Conservation (phyloP, 2,329 filamentous ascomycete genomes). For the Pseudocercospora musae region DNA sequence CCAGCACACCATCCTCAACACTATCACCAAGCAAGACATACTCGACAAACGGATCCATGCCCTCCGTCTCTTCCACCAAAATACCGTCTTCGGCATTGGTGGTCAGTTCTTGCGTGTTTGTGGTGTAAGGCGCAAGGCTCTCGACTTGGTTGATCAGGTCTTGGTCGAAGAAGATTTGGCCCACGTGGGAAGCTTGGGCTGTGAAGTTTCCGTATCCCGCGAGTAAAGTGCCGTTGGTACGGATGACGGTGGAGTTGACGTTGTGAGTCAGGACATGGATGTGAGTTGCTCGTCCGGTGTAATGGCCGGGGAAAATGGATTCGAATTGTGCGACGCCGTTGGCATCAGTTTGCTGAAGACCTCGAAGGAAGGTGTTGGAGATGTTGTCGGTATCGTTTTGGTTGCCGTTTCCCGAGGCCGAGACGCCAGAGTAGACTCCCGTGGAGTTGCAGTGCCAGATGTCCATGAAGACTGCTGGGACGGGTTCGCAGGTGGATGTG, state of each 20-base stretch:
- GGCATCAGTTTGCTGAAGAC: slow-evolving; percentile 40
- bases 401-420: slow-evolving; percentile 36
- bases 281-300: slow-evolving; percentile 42
- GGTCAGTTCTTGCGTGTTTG: slow-evolving; percentile 44
- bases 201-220: slow-evolving; percentile 35
- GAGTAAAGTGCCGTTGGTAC: slow-evolving; percentile 49
- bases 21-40: slow-evolving; percentile 56
- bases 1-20: slow-evolving; percentile 51
- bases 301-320: slow-evolving; percentile 47
- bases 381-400: slow-evolving; percentile 30
- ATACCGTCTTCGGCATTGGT: slow-evolving; percentile 52
- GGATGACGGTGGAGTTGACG: slow-evolving; percentile 35
- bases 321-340: slow-evolving; percentile 45
- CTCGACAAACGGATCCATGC: slow-evolving; percentile 57
- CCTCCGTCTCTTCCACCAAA: slow-evolving; percentile 45
- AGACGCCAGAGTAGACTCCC: slow-evolving; percentile 44
- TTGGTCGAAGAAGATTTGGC: slow-evolving; percentile 64
- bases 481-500: slow-evolving; percentile 42
- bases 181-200: slow-evolving; percentile 54
- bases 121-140: slow-evolving; percentile 44
- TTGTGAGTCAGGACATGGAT: slow-evolving; percentile 42
- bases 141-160: slow-evolving; percentile 54
- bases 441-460: slow-evolving; percentile 44
- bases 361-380: slow-evolving; percentile 41
- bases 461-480: slow-evolving; percentile 44